These are phyloP conservation scores for Tylopilus sp. DNA, from an alignment of 768 basidiomycete genomes.

Conservation along the genomic window DNA sequence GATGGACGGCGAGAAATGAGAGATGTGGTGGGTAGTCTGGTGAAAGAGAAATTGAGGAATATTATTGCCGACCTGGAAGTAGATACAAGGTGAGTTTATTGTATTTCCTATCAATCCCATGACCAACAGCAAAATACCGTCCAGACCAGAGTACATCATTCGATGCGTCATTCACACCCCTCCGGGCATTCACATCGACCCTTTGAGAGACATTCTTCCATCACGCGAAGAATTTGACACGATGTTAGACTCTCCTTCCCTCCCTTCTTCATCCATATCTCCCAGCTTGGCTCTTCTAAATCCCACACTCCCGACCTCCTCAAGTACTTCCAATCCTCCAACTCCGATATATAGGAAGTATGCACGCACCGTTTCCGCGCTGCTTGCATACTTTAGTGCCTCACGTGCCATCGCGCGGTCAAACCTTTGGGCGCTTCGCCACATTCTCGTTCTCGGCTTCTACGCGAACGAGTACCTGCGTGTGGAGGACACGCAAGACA, in stretches of 20 bases:
- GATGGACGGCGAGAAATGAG: conserved; percentile 20
- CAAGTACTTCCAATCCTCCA: conserved; percentile 17
- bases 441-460: conserved; percentile 59
- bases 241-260: conserved; percentile 38
- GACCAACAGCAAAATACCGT: background rate
- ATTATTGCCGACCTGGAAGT: conserved; percentile 38
- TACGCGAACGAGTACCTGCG: conserved; percentile 62
- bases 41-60: conserved; percentile 42
- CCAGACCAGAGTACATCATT: conserved; percentile 48
- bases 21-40: conserved; percentile 27
- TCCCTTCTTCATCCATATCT: conserved; percentile 47
- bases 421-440: conserved; percentile 65
- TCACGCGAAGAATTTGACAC: conserved; percentile 42
- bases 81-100: conserved; percentile 30
- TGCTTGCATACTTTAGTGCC: conserved; percentile 51
- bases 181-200: conserved; percentile 37
- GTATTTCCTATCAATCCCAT: background rate
- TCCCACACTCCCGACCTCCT: conserved; percentile 49
- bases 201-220: conserved; percentile 53
- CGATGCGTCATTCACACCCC: conserved; percentile 33
- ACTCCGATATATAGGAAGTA: conserved; percentile 38
- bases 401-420: conserved; percentile 59
- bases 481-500: conserved; percentile 46
- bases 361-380: conserved; percentile 55
- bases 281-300: conserved; percentile 59